Evolutionary conservation across 2,329 filamentous ascomycete genomes (phyloP).

Genomic region (Chrysoporthe deuterocubensis): DNA sequence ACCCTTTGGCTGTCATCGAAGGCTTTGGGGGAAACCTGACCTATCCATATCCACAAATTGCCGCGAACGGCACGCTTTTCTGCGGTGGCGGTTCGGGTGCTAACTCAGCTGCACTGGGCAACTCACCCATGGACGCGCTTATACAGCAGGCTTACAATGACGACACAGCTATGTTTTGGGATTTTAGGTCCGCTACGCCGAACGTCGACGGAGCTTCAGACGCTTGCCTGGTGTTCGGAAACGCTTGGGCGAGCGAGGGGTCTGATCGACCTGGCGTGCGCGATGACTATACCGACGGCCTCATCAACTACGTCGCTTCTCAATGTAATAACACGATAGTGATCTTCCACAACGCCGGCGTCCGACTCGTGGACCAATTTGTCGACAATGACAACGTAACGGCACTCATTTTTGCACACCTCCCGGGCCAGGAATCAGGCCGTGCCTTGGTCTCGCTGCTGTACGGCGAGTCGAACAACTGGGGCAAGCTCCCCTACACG

Average conservation of each 20-base stretch:
- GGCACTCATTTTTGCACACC: slow-evolving; percentile 65
- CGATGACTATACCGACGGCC: slow-evolving; percentile 67
- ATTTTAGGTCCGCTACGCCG: slow-evolving; percentile 55
- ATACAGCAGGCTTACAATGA: slow-evolving; percentile 57
- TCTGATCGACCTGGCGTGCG: slow-evolving; percentile 64
- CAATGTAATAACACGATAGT: slow-evolving; percentile 67
- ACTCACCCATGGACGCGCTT: slow-evolving; percentile 60
- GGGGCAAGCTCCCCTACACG: slow-evolving; percentile 65
- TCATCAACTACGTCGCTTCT: slow-evolving; percentile 61
- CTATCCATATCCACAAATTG: slow-evolving; percentile 34
- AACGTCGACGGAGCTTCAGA: slow-evolving; percentile 56
- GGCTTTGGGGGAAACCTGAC: slow-evolving; percentile 36
- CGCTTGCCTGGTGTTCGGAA: slow-evolving; percentile 71
- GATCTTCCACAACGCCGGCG: slow-evolving; percentile 66
- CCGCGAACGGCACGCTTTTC: slow-evolving; percentile 49
- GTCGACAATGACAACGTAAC: slow-evolving; percentile 68
- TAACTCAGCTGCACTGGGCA: slow-evolving; percentile 45
- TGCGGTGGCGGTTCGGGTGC: slow-evolving; percentile 51
- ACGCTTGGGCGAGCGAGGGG: slow-evolving; percentile 74
- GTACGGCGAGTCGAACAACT: slow-evolving; percentile 60
- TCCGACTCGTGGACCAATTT: slow-evolving; percentile 63
- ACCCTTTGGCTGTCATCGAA: slow-evolving; percentile 37
- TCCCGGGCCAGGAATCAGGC: slow-evolving; percentile 68
- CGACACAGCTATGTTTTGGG: slow-evolving; percentile 62
- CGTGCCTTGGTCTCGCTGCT: slow-evolving; percentile 58